Percentiles rank a stretch among this genome's conserved stretches.
Evolutionary conservation across 78 protist genomes (phyloP).

Genomic region (Dictyostelium purpureum): DNA sequence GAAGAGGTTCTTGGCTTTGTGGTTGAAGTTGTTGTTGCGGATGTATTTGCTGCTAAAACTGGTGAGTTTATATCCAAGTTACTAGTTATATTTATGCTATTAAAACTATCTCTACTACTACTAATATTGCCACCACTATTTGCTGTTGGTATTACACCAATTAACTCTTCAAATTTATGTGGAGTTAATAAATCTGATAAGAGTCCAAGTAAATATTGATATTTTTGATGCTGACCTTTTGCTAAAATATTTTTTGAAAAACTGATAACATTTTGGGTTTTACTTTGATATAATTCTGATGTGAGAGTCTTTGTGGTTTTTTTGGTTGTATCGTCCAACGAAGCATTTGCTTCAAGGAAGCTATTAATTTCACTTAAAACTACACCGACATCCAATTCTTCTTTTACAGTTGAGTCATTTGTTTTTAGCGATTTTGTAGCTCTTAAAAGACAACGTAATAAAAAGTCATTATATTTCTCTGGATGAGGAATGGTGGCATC

Average conservation of each 20-base stretch:
- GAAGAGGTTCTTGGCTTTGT: neutral
- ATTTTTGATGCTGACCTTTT: constrained; percentile 9
- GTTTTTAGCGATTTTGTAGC: constrained; percentile 51
- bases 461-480: constrained; percentile 37
- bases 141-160: neutral
- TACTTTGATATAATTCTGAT: constrained; percentile 20
- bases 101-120: neutral
- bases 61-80: constrained; percentile 7
- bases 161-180: neutral
- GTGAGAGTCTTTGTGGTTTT: constrained; percentile 48
- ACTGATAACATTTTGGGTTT: neutral
- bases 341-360: neutral
- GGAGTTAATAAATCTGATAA: constrained; percentile 1
- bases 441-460: constrained; percentile 40
- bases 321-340: constrained; percentile 21
- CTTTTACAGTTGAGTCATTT: neutral
- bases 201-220: constrained; percentile 12
- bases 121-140: neutral
- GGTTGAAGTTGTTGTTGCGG: neutral
- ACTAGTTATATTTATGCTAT: constrained; percentile 2
- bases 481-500: neutral
- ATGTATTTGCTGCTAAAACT: neutral
- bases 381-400: neutral
- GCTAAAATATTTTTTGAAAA: constrained; percentile 2
- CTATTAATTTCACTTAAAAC: constrained; percentile 17